Evolutionary conservation across 129 eudicot species (phyloP), one percentile per base, ranked within the genome.

Genomic region (Pseudognaphalium luteoalbum): DNA sequence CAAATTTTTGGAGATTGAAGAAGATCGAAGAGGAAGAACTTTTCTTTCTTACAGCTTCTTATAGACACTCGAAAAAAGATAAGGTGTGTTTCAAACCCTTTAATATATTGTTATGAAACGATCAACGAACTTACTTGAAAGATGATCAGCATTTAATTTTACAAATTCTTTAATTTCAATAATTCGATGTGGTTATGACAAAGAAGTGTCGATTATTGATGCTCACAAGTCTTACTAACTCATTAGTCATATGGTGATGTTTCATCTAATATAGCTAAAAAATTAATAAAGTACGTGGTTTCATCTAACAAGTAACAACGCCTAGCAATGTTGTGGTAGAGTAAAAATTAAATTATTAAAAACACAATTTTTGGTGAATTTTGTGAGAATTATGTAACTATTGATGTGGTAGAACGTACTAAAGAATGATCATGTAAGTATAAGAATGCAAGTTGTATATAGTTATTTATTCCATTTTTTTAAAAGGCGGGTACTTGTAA

Each of bases 11-110:
- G 89, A 86, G 71, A 68, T 61, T 66, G 37, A 82, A 78, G 84
- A 79, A 86, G 78, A 54, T 75, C 0, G 33, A 76, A 64, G 86
- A 82, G 80, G 86, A 86, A 65, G 82, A 86, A 59, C 87, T 57
- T 80, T 80, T 66, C 79, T 80, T 80, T 58, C 79, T 80, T 66
- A 73, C 66, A 73, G 79, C 83, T 80, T 80, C 83, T 39, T 67
- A 73, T 66, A 41, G 54, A 54, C 75, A 73, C 54, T 56, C 83
- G 20, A 80, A 80, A 66, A 74, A 80, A 29, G 75, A 66, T 42
- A 57, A 80, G 79, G 83, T 80, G 54, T 25, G 77, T 34, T 41
- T 12, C n/a, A 47, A 14, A 47, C 54, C 54, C 6, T 47, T 14
- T 47, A 47, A 3, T 47, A 47, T n/a, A n/a, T n/a, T n/a, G n/a